Percentiles rank a stretch among this genome's conserved stretches.
These are phyloP conservation scores for Cladophialophora carrionii DNA, from an alignment of 2,329 filamentous ascomycete species.

Conservation along the genomic window DNA sequence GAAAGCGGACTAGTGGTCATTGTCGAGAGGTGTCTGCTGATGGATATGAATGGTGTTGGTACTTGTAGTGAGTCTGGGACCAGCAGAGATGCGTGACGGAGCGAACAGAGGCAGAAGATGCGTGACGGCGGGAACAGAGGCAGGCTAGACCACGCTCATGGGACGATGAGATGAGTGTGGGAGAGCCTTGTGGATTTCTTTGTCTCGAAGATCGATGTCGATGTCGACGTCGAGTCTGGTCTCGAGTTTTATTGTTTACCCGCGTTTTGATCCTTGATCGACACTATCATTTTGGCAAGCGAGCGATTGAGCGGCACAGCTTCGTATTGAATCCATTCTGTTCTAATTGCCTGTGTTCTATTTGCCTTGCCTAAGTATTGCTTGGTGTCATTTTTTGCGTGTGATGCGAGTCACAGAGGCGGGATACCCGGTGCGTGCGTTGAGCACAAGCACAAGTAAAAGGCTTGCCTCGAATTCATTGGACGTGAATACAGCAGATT, in stretches of 20 bases:
- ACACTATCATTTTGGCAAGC: conserved; percentile 7
- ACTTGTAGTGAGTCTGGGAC: neutral
- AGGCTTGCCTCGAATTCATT: neutral
- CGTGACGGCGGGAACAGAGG: too few species aligned
- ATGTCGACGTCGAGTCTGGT: too few species aligned
- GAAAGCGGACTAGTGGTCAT: conserved; percentile 14
- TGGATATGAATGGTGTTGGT: neutral
- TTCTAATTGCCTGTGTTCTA: too few species aligned
- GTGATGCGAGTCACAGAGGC: neutral
- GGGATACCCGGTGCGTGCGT: neutral
- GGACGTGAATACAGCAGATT: neutral
- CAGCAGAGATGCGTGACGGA: neutral
- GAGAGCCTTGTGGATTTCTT: neutral
- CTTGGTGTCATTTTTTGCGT: too few species aligned
- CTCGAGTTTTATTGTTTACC: neutral
- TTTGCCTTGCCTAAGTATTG: too few species aligned
- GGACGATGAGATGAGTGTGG: neutral
- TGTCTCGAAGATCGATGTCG: neutral
- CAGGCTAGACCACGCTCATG: neutral
- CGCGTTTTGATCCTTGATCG: neutral
- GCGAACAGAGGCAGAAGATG: too few species aligned
- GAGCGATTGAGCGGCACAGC: neutral
- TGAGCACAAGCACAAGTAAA: neutral
- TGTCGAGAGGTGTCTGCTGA: neutral
- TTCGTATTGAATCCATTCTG: neutral